Evolutionary conservation across 164 flowering plant genomes (phyloP), one percentile per base, ranked within the genome.

Genomic region (Warburgia ugandensis): DNA sequence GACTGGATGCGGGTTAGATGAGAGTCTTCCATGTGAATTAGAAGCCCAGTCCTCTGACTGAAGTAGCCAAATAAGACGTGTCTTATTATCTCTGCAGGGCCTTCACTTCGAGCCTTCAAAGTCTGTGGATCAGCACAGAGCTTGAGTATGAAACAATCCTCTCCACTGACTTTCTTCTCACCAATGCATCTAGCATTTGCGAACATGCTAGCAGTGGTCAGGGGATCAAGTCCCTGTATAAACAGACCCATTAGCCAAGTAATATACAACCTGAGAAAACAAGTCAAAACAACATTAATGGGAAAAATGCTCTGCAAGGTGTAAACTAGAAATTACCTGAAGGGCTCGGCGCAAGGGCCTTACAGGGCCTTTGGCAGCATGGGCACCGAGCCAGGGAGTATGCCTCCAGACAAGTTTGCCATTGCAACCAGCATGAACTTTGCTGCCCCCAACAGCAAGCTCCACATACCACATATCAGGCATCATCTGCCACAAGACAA

Each of bases 401-500:
- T 81, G 83, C 59, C 81, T 69, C 84, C 87, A 81, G 21, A 78
- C 87, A 21, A 81, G 70, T 68, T 68, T 73, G 40, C 87, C 87
- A 29, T 81, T 81, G 55, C 73, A 81, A 14, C 87, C 83, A 19
- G 84, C 86, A 65, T 80, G 83, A 65, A 80, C 83, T 60, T 80
- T 80, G 73, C 77, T 72, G 30, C 77, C 77, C 13, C 87, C 83
- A 13, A 78, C 70, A 0, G 80, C 81, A 21, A 81, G 79, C 65
- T 81, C 83, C 14, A 81, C 81, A 58, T 81, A 76, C 81, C 87
- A 81, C 81, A 78, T 78, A 44, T 78, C 84, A 3, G 83, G 83
- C 26, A 60, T 67, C 84, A 78, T 81, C 61, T 78, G 84, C 87
- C 87, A 78, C 25, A 81, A 61, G 13, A 81, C 84, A 47, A 81